Conservation (phyloP, 441 rosid species). For the Melastoma candidum region DNA sequence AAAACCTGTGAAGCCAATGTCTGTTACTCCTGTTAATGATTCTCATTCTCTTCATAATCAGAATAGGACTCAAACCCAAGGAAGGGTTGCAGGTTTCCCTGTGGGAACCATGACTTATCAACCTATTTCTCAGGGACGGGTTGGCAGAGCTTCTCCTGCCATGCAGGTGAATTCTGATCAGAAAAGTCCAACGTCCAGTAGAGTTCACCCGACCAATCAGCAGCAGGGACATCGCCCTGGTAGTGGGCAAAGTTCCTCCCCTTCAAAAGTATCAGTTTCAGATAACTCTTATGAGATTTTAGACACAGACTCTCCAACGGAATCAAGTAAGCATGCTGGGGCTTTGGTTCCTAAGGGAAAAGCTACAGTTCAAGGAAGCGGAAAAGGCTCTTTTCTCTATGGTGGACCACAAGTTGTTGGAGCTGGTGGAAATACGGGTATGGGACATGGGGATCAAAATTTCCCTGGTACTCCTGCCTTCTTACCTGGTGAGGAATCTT, state of each 20-base stretch:
- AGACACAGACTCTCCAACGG: slow-evolving; percentile 49
- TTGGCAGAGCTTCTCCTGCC: slow-evolving; percentile 34
- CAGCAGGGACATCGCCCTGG: slow-evolving; percentile 39
- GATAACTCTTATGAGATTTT: slow-evolving; percentile 41
- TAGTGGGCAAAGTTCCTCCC: slow-evolving; percentile 52
- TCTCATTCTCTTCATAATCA: slow-evolving; percentile 32
- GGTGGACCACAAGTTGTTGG: slow-evolving; percentile 62
- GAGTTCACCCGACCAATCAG: slow-evolving; percentile 31
- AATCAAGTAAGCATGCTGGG: slow-evolving; percentile 42
- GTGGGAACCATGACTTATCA: slow-evolving; percentile 46
- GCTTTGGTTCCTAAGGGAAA: slow-evolving; percentile 62
- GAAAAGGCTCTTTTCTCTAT: slow-evolving; percentile 57
- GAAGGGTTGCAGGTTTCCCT: slow-evolving; percentile 35
- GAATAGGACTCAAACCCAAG: slow-evolving; percentile 33
- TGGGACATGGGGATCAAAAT: slow-evolving; percentile 68
- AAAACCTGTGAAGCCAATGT: slow-evolving; percentile 33
- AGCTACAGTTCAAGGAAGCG: slow-evolving; percentile 52
- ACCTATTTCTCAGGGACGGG: slow-evolving; percentile 31
- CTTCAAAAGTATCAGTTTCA: slow-evolving; percentile 39
- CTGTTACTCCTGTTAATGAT: slow-evolving; percentile 25
- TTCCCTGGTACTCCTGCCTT: slow-evolving; percentile 50
- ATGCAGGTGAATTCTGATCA: slow-evolving; percentile 30
- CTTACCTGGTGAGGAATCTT: slow-evolving; percentile 54
- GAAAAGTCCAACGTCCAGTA: slow-evolving; percentile 32
- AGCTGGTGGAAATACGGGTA: slow-evolving; percentile 50